Conservation (phyloP, 1,139 yeast genomes). For the Geotrichum klebahnii region DNA sequence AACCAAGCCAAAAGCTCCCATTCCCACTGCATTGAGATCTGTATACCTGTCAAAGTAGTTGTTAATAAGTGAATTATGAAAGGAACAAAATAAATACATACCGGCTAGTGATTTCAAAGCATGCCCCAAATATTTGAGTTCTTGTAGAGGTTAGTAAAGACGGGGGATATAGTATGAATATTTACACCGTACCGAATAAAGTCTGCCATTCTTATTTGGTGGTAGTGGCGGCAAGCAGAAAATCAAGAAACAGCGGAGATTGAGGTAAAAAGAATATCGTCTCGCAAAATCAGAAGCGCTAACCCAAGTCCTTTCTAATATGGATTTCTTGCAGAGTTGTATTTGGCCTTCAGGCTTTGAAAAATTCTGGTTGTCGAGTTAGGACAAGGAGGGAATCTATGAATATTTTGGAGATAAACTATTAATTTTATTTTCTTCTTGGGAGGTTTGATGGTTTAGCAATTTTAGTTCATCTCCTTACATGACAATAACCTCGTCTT, state of each 20-base stretch:
- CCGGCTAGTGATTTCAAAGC: constrained; percentile 72
- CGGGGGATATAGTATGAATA: constrained; percentile 23
- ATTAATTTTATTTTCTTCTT: no score
- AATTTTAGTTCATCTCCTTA: no score
- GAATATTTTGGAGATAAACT: no score
- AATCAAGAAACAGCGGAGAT: neutral
- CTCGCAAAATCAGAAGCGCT: neutral
- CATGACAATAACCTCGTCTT: no score
- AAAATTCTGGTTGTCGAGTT: no score
- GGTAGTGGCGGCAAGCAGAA: neutral
- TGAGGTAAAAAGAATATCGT: neutral
- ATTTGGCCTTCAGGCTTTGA: no score
- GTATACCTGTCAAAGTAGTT: constrained; percentile 55
- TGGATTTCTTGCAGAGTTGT: no score
- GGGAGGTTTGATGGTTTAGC: no score
- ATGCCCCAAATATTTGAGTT: constrained; percentile 47
- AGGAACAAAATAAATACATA: constrained; percentile 20
- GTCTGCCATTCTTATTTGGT: constrained; percentile 30
- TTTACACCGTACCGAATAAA: constrained; percentile 29
- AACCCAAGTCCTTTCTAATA: no score
- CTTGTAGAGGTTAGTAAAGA: constrained; percentile 32
- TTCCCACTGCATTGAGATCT: constrained; percentile 93
- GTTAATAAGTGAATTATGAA: neutral
- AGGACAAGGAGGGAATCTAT: no score
- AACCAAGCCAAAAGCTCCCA: constrained; percentile 98